These are phyloP conservation scores for Tetradesmus lagerheimii DNA, from an alignment of 139 green algal genomes.

Conservation along the genomic window DNA sequence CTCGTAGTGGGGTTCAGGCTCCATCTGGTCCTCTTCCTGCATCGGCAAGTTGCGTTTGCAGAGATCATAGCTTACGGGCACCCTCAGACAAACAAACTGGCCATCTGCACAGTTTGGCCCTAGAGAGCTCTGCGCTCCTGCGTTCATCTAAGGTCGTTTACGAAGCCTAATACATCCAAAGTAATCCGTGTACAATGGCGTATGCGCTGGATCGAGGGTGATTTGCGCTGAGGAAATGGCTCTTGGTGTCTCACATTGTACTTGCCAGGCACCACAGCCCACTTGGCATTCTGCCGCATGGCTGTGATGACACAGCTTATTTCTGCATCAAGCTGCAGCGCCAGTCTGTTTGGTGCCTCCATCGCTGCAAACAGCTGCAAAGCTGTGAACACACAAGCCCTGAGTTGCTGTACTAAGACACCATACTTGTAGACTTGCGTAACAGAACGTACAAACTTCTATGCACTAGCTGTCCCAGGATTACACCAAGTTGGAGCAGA, in stretches of 20 bases:
- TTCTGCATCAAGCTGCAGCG: slow-evolving; percentile 85
- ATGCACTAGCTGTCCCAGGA: background rate
- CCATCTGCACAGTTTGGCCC: background rate
- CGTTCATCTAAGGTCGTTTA: background rate
- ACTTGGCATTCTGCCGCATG: slow-evolving; percentile 87
- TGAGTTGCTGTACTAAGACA: background rate
- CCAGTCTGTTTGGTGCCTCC: slow-evolving; percentile 43
- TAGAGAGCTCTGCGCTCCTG: background rate
- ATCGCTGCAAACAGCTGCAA: slow-evolving; percentile 12
- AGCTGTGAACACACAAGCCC: background rate
- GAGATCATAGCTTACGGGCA: background rate
- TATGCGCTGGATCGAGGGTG: background rate
- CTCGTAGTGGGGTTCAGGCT: slow-evolving; percentile 85
- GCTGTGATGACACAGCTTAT: slow-evolving; percentile 83
- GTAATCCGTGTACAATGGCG: background rate
- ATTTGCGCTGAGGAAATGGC: background rate
- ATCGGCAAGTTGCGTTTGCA: background rate
- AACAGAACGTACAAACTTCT: background rate
- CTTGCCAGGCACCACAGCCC: slow-evolving; percentile 69
- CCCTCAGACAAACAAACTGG: background rate
- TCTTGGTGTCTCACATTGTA: slow-evolving; percentile 69
- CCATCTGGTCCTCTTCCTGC: slow-evolving; percentile 83
- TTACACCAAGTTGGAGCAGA: background rate
- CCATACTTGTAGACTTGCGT: background rate
- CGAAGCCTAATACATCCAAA: background rate